Evolutionary conservation across 1,284 basidiomycete species (phyloP).

Genomic region (Microbotryum intermedium): DNA sequence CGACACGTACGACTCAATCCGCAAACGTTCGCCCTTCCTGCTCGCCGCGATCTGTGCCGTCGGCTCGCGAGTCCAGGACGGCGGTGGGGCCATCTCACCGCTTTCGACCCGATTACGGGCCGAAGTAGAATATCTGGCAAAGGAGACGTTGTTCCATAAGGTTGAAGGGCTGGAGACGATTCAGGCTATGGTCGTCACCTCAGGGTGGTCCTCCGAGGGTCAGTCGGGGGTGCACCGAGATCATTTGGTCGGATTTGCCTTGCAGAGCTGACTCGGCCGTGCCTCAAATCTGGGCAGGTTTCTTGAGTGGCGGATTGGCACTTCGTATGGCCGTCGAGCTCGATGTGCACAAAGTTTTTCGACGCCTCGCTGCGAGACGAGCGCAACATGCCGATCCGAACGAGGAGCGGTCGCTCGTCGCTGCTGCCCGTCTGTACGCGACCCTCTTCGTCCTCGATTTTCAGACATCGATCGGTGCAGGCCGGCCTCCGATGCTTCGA

Average conservation of each 20-base stretch:
- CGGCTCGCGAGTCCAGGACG: conserved; percentile 74
- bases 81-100: conserved; percentile 54
- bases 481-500: conserved; percentile 78
- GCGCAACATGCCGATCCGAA: conserved; percentile 49
- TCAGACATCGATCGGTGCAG: conserved; percentile 86
- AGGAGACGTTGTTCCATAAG: conserved; percentile 73
- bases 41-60: conserved; percentile 83
- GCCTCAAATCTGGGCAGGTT: conserved; percentile 57
- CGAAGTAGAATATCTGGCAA: conserved; percentile 73
- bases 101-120: conserved; percentile 38
- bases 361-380: conserved; percentile 64
- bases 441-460: conserved; percentile 85
- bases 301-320: conserved; percentile 82
- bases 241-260: no score
- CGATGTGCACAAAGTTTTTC: conserved; percentile 82
- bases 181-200: conserved; percentile 69
- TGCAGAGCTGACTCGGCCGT: no score
- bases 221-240: no score
- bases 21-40: conserved; percentile 71
- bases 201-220: no score
- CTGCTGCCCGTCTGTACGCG: conserved; percentile 77
- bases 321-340: conserved; percentile 88
- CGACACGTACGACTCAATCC: conserved; percentile 71
- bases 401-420: conserved; percentile 68
- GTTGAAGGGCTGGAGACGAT: conserved; percentile 73